A percentile compares a stretch with the other conserved stretches of the same genome.
phyloP scores from a whole-genome alignment of 345 rosid species.

The Boechera divaricarpa region DNA sequence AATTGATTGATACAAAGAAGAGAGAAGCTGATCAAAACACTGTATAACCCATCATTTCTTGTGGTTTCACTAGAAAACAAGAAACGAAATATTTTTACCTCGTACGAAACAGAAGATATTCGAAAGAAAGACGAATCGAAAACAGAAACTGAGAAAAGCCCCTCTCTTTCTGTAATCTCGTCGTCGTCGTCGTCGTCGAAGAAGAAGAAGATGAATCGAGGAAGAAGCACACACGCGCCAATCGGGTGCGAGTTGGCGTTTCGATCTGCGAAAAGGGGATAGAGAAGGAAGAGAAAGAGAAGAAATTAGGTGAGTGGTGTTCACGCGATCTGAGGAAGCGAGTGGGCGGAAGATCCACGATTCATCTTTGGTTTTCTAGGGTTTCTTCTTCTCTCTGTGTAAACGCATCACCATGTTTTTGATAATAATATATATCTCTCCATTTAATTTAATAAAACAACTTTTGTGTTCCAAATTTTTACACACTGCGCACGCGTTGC shows the following conservation, averaged over 20 bases:
- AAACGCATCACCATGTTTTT: slow-evolving; percentile 14
- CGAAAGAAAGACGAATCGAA: not conserved
- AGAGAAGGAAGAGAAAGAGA: slow-evolving; percentile 2
- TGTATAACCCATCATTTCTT: slow-evolving; percentile 3
- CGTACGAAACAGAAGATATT: not conserved
- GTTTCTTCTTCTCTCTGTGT: slow-evolving; percentile 30
- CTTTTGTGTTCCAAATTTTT: slow-evolving; percentile 13
- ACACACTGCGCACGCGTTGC: slow-evolving; percentile 40
- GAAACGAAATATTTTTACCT: slow-evolving; percentile 17
- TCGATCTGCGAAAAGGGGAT: slow-evolving; percentile 35
- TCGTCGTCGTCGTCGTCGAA: not conserved
- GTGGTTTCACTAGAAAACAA: not conserved
- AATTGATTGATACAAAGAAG: not conserved
- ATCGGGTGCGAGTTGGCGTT: slow-evolving; percentile 47
- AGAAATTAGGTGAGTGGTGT: slow-evolving; percentile 32
- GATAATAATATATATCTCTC: not conserved
- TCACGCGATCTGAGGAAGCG: slow-evolving; percentile 47
- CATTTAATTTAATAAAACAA: not conserved
- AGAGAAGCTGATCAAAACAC: slow-evolving; percentile 20
- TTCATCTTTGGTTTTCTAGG: slow-evolving; percentile 26
- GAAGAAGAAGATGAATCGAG: slow-evolving; percentile 7
- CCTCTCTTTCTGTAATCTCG: not conserved
- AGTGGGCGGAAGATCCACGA: slow-evolving; percentile 43
- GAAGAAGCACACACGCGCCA: slow-evolving; percentile 44
- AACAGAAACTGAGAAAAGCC: slow-evolving; percentile 8